These are phyloP conservation scores for Candida tropicalis DNA, from an alignment of 1,139 yeast species.

Conservation along the genomic window DNA sequence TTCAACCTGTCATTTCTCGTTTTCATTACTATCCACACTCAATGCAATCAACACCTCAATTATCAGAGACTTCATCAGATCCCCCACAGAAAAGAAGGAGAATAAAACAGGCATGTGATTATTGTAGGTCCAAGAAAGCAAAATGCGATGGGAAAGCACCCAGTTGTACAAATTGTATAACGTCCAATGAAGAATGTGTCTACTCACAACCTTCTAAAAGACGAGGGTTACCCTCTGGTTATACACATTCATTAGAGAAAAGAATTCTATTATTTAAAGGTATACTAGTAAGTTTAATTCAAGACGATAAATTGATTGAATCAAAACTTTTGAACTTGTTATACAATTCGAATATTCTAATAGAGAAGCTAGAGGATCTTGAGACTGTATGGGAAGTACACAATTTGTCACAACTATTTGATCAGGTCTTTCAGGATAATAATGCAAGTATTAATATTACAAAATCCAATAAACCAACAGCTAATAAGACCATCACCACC, in stretches of 20 bases:
- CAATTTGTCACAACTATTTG: slow-evolving; percentile 13
- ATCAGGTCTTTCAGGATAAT: slow-evolving; percentile 16
- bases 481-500: too few relatives aligned
- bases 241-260: slow-evolving; percentile 26
- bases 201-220: slow-evolving; percentile 23
- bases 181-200: slow-evolving; percentile 18
- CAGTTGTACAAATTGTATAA: slow-evolving; percentile 22
- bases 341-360: slow-evolving; percentile 5
- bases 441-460: slow-evolving; percentile 16
- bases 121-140: slow-evolving; percentile 26
- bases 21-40: background rate
- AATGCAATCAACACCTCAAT: background rate
- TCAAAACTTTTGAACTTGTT: slow-evolving; percentile 10
- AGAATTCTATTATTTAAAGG: slow-evolving; percentile 22
- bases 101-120: slow-evolving; percentile 29
- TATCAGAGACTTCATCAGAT: background rate
- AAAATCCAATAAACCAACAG: slow-evolving; percentile 9
- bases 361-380: slow-evolving; percentile 12
- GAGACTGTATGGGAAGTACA: slow-evolving; percentile 18
- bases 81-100: slow-evolving; percentile 15
- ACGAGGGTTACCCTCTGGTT: slow-evolving; percentile 28
- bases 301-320: slow-evolving; percentile 13
- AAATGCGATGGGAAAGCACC: slow-evolving; percentile 29
- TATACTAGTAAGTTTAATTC: slow-evolving; percentile 17
- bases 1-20: background rate